phyloP scores from a whole-genome alignment of 192 early-diverging fungal genomes.

The Coemansia sp. region DNA sequence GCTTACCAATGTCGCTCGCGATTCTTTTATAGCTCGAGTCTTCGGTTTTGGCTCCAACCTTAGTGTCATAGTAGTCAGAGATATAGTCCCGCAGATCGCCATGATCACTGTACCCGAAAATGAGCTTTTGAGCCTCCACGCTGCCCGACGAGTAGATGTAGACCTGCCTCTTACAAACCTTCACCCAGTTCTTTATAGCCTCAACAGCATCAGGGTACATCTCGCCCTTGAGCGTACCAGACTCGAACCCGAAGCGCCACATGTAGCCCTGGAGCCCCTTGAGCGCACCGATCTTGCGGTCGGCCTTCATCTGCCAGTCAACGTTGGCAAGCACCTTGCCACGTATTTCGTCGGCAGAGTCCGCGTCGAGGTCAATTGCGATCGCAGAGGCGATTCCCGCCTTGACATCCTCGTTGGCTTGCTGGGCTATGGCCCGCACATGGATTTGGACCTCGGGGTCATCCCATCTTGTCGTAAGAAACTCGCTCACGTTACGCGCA shows the following conservation, averaged over 20 bases:
- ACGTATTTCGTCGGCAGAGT: constrained; percentile 14
- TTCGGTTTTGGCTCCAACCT: constrained; percentile 79
- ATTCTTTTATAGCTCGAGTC: constrained; percentile 74
- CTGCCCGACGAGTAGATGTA: constrained; percentile 98
- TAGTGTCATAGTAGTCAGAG: constrained; percentile 89
- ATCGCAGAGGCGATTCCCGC: constrained; percentile 6
- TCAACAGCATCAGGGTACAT: constrained; percentile 86
- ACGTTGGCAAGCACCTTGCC: constrained; percentile 59
- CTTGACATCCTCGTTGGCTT: constrained; percentile 46
- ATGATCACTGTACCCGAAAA: constrained; percentile 81
- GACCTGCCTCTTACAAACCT: constrained; percentile 56
- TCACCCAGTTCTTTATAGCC: constrained; percentile 72
- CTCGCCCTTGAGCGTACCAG: constrained; percentile 71
- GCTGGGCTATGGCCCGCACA: constrained; percentile 56
- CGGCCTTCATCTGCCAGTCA: constrained; percentile 77
- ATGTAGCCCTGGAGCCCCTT: constrained; percentile 95
- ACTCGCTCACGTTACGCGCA: constrained; percentile 57
- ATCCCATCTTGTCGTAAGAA: constrained; percentile 63
- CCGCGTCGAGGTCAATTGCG: constrained; percentile 18
- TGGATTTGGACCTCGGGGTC: constrained; percentile 43
- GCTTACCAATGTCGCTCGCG: constrained; percentile 60
- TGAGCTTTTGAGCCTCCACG: constrained; percentile 87
- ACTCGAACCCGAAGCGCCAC: constrained; percentile 86
- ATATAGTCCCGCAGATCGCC: constrained; percentile 78
- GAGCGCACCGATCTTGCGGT: constrained; percentile 89